These are phyloP conservation scores for Didymosphaeria variabile DNA, from an alignment of 2,329 filamentous ascomycete species.

Conservation along the genomic window DNA sequence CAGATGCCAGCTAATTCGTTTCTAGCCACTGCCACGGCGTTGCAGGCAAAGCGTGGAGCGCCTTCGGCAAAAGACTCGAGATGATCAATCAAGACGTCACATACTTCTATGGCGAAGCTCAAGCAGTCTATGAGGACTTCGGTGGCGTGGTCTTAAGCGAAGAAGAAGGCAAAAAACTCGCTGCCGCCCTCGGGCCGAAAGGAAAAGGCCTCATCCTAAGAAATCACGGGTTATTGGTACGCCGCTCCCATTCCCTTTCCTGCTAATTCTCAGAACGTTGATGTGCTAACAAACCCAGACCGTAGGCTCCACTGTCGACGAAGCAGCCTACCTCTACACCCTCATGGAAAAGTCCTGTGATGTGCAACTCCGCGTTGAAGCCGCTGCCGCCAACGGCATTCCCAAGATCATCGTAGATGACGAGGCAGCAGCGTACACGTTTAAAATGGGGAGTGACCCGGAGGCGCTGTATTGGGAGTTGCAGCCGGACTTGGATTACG, in stretches of 20 bases:
- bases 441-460: conserved; percentile 57
- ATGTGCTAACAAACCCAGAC: conserved; percentile 51
- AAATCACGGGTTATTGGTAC: conserved; percentile 73
- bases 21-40: conserved; percentile 69
- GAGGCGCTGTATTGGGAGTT: conserved; percentile 63
- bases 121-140: conserved; percentile 71
- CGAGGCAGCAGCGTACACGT: conserved; percentile 64
- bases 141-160: conserved; percentile 69
- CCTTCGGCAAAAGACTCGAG: conserved; percentile 70
- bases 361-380: conserved; percentile 73
- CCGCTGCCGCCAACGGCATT: conserved; percentile 65
- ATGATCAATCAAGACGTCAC: conserved; percentile 76
- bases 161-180: conserved; percentile 72
- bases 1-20: too few species aligned
- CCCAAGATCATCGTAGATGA: conserved; percentile 65
- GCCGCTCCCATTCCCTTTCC: background rate
- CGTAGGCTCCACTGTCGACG: conserved; percentile 76
- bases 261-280: background rate
- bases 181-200: conserved; percentile 67
- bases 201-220: conserved; percentile 71
- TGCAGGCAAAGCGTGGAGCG: conserved; percentile 72
- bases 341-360: conserved; percentile 74
- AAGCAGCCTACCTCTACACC: conserved; percentile 75
- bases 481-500: conserved; percentile 61
- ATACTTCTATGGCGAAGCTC: conserved; percentile 69